Percentiles rank a stretch among this genome's conserved stretches.
phyloP scores from a whole-genome alignment of 73 alveolate species.

The Durusdinium trenchii region DNA sequence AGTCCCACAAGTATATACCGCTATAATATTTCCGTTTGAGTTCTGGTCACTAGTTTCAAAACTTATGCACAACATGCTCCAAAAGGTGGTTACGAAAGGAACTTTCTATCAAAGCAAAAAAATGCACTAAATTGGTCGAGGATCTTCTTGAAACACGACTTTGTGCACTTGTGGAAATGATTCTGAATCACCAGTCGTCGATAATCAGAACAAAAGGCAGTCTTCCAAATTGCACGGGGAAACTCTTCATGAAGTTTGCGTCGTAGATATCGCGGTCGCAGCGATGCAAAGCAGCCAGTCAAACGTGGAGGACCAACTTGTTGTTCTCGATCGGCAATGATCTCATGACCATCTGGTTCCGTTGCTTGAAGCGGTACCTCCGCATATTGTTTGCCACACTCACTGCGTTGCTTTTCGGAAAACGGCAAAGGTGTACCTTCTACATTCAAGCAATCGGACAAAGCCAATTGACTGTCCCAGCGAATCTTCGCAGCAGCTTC shows the following conservation, averaged over 20 bases:
- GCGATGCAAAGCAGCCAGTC: not conserved
- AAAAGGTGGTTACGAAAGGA: too few relatives aligned
- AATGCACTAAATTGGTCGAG: not conserved
- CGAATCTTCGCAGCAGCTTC: not conserved
- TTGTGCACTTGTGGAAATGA: constrained; percentile 57
- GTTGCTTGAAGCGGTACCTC: not conserved
- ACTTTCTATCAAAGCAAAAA: not conserved
- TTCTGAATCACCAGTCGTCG: constrained; percentile 31
- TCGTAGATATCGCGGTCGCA: not conserved
- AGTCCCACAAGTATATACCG: too few relatives aligned
- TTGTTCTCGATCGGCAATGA: not conserved
- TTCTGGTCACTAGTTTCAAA: too few relatives aligned
- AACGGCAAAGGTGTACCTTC: not conserved
- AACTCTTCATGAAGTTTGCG: not conserved
- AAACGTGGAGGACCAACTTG: not conserved
- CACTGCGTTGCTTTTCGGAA: not conserved
- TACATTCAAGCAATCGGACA: not conserved
- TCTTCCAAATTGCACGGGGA: not conserved
- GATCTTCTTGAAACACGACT: constrained; percentile 43
- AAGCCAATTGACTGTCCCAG: not conserved
- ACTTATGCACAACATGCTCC: too few relatives aligned
- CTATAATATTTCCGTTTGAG: too few relatives aligned
- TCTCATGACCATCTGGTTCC: constrained; percentile 31
- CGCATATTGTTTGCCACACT: not conserved
- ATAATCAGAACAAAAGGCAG: not conserved